Conservation (phyloP, 1,284 basidiomycete species). For the Filobasidium uniguttulatum region DNA sequence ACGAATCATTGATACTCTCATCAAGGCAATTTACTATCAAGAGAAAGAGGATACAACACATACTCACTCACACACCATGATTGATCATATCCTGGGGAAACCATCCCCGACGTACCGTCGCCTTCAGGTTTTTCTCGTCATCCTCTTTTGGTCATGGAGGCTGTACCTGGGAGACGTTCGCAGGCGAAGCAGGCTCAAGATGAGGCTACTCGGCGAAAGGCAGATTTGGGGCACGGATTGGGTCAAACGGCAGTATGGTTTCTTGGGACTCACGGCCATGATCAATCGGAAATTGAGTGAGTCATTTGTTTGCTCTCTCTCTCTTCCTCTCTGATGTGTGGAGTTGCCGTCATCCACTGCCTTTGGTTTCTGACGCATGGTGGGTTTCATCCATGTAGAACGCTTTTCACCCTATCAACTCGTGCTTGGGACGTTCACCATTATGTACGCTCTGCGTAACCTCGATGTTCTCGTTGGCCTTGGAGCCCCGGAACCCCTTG, state of each 20-base stretch:
- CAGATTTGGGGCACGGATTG: slow-evolving; percentile 18
- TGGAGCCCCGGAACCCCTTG: slow-evolving; percentile 86
- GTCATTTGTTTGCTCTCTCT: slow-evolving; percentile 9
- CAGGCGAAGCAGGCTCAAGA: background rate
- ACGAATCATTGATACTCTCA: too few relatives aligned
- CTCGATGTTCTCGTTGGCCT: slow-evolving; percentile 76
- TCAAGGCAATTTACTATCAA: background rate
- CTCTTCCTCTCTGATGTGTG: background rate
- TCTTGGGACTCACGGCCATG: slow-evolving; percentile 26
- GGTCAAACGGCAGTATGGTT: slow-evolving; percentile 18
- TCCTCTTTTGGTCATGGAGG: slow-evolving; percentile 78
- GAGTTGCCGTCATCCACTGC: background rate
- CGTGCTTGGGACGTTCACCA: slow-evolving; percentile 67
- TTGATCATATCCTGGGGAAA: slow-evolving; percentile 66
- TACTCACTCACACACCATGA: slow-evolving; percentile 42
- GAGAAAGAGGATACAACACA: background rate
- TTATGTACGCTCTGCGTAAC: slow-evolving; percentile 71
- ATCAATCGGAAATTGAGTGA: slow-evolving; percentile 31
- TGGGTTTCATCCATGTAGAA: slow-evolving; percentile 40
- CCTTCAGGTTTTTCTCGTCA: slow-evolving; percentile 64
- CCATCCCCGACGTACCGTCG: slow-evolving; percentile 64
- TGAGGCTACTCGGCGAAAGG: slow-evolving; percentile 7
- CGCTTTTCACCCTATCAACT: slow-evolving; percentile 92
- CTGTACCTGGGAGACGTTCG: slow-evolving; percentile 51
- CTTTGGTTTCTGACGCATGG: background rate